phyloP scores from a whole-genome alignment of 2,329 filamentous ascomycete genomes.

The Phialophora chinensis region DNA sequence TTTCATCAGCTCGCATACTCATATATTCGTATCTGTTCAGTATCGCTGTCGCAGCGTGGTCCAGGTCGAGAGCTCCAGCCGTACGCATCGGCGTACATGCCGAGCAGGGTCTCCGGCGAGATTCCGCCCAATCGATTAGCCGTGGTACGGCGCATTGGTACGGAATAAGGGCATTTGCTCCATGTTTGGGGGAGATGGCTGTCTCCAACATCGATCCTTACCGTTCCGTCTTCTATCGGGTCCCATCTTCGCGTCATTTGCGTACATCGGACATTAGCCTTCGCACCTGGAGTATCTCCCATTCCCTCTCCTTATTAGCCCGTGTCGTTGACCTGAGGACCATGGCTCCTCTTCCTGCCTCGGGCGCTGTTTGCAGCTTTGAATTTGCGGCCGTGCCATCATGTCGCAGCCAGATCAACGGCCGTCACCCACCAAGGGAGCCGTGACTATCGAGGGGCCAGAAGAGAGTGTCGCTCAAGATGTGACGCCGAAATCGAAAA shows the following conservation, averaged over 20 bases:
- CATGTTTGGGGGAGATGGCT: neutral
- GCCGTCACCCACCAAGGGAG: slow-evolving; percentile 2
- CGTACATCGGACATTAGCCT: slow-evolving; percentile 23
- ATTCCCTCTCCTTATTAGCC: slow-evolving; percentile 11
- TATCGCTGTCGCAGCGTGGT: neutral
- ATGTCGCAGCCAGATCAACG: slow-evolving; percentile 25
- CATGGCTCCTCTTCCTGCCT: slow-evolving; percentile 15
- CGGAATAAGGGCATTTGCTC: neutral
- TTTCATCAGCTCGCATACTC: neutral
- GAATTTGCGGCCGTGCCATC: slow-evolving; percentile 13
- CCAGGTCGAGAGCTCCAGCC: neutral
- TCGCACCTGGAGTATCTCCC: slow-evolving; percentile 19
- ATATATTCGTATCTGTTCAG: neutral
- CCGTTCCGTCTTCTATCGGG: slow-evolving; percentile 6
- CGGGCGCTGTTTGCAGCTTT: slow-evolving; percentile 7
- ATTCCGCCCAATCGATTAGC: slow-evolving; percentile 24
- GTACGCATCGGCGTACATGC: slow-evolving; percentile 14
- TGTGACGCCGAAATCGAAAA: slow-evolving; percentile 3
- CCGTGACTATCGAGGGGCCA: slow-evolving; percentile 4
- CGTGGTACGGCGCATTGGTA: neutral
- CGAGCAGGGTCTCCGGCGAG: slow-evolving; percentile 15
- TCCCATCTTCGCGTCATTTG: slow-evolving; percentile 29
- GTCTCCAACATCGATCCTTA: slow-evolving; percentile 10
- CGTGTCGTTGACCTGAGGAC: slow-evolving; percentile 1
- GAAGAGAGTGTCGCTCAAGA: slow-evolving; percentile 7